A percentile compares a stretch with the other conserved stretches of the same genome.
Conservation (phyloP, 2,329 filamentous ascomycete species). For the Pezicula carpinea region DNA sequence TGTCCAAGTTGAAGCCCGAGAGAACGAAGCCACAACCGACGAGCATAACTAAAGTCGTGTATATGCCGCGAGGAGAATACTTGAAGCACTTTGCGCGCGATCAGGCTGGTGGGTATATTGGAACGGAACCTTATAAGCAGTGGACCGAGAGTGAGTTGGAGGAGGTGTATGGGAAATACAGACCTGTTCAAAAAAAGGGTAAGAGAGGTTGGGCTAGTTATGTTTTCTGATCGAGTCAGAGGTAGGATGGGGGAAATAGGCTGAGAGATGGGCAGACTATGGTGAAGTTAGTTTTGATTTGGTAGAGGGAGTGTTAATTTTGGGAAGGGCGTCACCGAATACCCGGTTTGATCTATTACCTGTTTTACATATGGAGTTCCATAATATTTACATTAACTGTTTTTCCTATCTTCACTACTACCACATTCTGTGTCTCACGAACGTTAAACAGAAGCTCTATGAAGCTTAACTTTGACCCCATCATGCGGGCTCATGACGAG, state of each 20-base stretch:
- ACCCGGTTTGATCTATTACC: no score
- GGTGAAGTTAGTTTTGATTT: no score
- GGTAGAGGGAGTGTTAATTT: no score
- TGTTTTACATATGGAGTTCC: no score
- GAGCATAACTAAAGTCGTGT: slow-evolving; percentile 22
- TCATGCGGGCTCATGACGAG: slow-evolving; percentile 16
- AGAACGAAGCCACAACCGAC: slow-evolving; percentile 2
- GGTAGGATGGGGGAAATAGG: not conserved
- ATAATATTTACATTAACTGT: no score
- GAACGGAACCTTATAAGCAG: slow-evolving; percentile 21
- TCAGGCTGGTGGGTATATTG: slow-evolving; percentile 22
- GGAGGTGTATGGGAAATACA: slow-evolving; percentile 20
- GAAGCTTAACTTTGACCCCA: slow-evolving; percentile 18
- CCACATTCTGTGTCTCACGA: no score
- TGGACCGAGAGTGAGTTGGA: slow-evolving; percentile 28
- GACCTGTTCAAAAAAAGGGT: slow-evolving; percentile 5
- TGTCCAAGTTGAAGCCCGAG: not conserved
- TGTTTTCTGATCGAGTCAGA: not conserved
- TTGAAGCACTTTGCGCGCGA: slow-evolving; percentile 25
- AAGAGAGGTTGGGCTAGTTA: slow-evolving; percentile 1
- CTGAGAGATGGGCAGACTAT: no score
- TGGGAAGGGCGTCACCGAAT: no score
- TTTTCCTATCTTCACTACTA: no score
- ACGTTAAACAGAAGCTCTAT: slow-evolving; percentile 7
- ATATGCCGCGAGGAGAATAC: slow-evolving; percentile 28